Evolutionary conservation across 1,284 basidiomycete species (phyloP), one percentile per base, ranked within the genome.

Genomic region (Moesziomyces globuligerus): DNA sequence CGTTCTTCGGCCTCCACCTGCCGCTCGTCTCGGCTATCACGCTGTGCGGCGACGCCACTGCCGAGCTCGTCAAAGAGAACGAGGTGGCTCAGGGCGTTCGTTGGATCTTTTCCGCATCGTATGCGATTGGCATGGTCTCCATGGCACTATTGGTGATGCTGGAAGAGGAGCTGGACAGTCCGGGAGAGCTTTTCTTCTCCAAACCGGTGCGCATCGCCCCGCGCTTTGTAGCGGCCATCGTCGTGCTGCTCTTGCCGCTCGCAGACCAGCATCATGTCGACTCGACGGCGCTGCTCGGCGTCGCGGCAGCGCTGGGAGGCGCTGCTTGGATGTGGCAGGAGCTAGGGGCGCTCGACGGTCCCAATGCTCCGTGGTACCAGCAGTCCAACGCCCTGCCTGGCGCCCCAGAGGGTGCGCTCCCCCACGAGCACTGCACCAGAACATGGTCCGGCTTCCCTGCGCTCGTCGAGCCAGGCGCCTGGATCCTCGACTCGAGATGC

Each of bases 21-120:
- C 76, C 76, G 9, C 38, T 78, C 13, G 76, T 75, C 2, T 50
- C 59, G 2, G 74, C 76, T 10, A 51, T 78, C 25, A 78, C 76
- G 9, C 36, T 78, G n/a, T 75, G 69, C 24, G 76, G 76, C 7
- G 76, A 78, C 47, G 56, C 60, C 4, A 66, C 64, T 2, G 76
- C 74, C 10, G 76, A 78, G 29, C 23, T 78, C 32, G 61, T 73
- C 29, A 62, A 60, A 29, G 72, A 78, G 41, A 48, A 67, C 21
- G 52, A 67, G 28, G 75, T 75, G 21, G 46, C 39, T 0, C 59
- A 59, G 24, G 67, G 64, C 2, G 32, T 78, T 7, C 48, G 76
- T 15, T 78, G 76, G 76, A 72, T 76, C 48, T 55, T 69, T 20
- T 48, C 71, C 8, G 53, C 49, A 9, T 48, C 72, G 5, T 78